Conservation (phyloP, 805 yeast species). For the Metschnikowia lunata region DNA sequence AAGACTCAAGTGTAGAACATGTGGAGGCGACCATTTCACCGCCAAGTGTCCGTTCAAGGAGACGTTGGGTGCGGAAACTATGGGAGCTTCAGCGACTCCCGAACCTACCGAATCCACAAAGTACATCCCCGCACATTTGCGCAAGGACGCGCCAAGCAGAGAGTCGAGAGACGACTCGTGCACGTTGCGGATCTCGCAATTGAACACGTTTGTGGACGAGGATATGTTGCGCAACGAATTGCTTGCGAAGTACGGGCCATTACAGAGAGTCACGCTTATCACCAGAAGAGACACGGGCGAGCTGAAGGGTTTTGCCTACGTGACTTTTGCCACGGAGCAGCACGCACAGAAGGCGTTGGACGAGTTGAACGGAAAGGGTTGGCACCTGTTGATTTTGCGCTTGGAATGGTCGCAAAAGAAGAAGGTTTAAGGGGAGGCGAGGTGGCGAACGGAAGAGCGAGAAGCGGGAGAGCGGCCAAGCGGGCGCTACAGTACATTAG, state of each 20-base stretch:
- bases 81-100: slow-evolving; percentile 30
- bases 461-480: too few species aligned
- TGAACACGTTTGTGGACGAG: slow-evolving; percentile 82
- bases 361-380: slow-evolving; percentile 82
- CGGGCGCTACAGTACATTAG: too few species aligned
- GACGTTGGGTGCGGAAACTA: slow-evolving; percentile 57
- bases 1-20: slow-evolving; percentile 72
- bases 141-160: slow-evolving; percentile 44
- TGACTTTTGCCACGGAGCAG: slow-evolving; percentile 64
- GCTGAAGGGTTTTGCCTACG: slow-evolving; percentile 94
- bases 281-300: slow-evolving; percentile 91
- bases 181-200: slow-evolving; percentile 86
- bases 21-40: slow-evolving; percentile 93
- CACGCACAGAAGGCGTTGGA: slow-evolving; percentile 77
- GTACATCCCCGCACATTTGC: slow-evolving; percentile 44
- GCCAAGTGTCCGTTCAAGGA: slow-evolving; percentile 94
- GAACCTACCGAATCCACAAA: slow-evolving; percentile 25
- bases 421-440: slow-evolving; percentile 21
- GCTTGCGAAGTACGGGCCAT: slow-evolving; percentile 60
- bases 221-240: slow-evolving; percentile 71
- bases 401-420: slow-evolving; percentile 46
- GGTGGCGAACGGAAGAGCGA: too few species aligned
- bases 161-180: slow-evolving; percentile 72
- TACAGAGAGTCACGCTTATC: slow-evolving; percentile 75
- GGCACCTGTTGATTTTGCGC: slow-evolving; percentile 73